Percentiles rank a stretch among this genome's conserved stretches.
phyloP scores from a whole-genome alignment of 257 asterid genomes.

The Asclepias syriaca region DNA sequence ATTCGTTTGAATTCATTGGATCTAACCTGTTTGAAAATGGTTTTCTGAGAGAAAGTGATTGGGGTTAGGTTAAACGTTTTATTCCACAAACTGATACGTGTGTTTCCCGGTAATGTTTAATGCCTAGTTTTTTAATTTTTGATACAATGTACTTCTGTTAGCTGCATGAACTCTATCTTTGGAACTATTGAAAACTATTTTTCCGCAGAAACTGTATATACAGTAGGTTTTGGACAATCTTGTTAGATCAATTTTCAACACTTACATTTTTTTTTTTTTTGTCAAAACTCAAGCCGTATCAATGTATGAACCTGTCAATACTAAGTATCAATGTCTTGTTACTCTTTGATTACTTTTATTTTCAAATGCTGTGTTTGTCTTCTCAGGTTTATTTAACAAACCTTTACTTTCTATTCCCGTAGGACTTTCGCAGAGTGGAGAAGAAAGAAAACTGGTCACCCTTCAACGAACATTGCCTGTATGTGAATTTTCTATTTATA shows the following conservation, averaged over 20 bases:
- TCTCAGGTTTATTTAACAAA: neutral
- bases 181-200: neutral
- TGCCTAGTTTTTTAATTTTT: neutral
- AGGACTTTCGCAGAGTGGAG: constrained; percentile 58
- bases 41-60: constrained; percentile 8
- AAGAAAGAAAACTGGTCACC: constrained; percentile 72
- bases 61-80: neutral
- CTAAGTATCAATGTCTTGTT: neutral
- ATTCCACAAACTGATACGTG: neutral
- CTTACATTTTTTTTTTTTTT: neutral
- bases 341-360: neutral
- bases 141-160: neutral
- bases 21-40: constrained; percentile 22
- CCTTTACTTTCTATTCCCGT: constrained; percentile 12
- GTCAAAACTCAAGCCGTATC: neutral
- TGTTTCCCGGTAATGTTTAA: neutral
- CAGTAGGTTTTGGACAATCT: neutral
- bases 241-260: neutral
- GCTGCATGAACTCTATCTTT: neutral
- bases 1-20: neutral
- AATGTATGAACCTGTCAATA: neutral
- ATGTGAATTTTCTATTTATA: constrained; percentile 20
- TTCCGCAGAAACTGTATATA: neutral
- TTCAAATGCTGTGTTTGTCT: neutral
- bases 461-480: constrained; percentile 74